Conservation (phyloP, 176 grass and related monocot genomes). For the Carex scoparia region DNA sequence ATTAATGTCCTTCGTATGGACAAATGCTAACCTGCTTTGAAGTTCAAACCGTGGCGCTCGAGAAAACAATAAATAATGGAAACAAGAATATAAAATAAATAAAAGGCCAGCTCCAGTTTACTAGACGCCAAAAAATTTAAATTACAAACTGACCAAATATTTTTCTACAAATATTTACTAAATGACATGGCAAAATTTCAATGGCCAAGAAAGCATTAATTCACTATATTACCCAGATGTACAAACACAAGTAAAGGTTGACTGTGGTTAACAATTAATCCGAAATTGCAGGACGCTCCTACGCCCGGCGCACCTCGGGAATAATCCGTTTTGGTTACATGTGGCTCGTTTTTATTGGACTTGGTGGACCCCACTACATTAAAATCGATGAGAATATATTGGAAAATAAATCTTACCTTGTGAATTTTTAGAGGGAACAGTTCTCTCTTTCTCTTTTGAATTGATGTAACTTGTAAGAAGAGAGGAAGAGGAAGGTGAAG, state of each 20-base stretch:
- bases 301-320: background rate
- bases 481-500: background rate
- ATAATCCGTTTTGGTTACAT: background rate
- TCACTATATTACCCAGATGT: background rate
- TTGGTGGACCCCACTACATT: background rate
- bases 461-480: background rate
- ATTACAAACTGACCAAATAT: background rate
- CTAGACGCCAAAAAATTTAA: background rate
- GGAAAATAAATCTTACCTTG: background rate
- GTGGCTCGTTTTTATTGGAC: constrained; percentile 2
- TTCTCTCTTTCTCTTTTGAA: constrained; percentile 9
- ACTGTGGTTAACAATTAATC: background rate
- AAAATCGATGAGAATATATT: constrained; percentile 9
- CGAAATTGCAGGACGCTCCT: background rate
- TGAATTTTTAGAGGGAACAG: background rate
- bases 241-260: background rate
- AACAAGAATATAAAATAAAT: background rate
- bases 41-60: constrained; percentile 11
- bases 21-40: background rate
- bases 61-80: background rate
- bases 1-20: background rate
- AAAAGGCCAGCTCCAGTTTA: background rate
- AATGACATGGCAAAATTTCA: background rate
- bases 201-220: background rate
- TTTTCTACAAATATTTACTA: background rate